Base-by-base conservation (phyloP, 306 rosid genomes). In the Cicer bijugum region DNA sequence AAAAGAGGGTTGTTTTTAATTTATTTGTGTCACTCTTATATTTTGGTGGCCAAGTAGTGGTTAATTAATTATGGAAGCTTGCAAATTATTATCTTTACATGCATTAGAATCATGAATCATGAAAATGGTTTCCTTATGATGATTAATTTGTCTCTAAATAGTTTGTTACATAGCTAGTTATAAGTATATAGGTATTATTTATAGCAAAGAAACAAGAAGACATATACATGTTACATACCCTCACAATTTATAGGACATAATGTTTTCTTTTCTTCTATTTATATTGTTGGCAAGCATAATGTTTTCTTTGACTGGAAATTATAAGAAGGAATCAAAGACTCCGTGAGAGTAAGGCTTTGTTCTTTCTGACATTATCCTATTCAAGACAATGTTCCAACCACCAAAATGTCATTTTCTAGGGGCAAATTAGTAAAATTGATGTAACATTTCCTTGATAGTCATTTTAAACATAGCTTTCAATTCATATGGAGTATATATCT, bases 401-500 rank as follows among this genome's bases (percentile, higher is more conserved):
- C 76, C 51, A 65, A 77, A 80, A 17, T 82, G 86, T 87, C 91
- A 38, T 78, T 81, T 75, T 89, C 92, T 6, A 16, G 71, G 79
- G 83, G 71, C 77, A 81, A 79, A 80, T 47, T 70, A 35, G 79
- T 67, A 72, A 76, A 71, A 12, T 62, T 62, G 56, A 51, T 69
- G 62, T 20, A 15, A 65, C 57, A 55, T 79, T 86, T 78, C 75
- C 69, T 70, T 79, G 82, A 71, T 64, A 75, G 82, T 76, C 68
- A 80, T 74, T 14, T 71, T 78, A 14, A 33, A 71, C 72, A 69
- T 78, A 65, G 67, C 83, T 81, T 86, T 81, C 78, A 46, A 65
- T 81, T 52, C 42, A 44, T 56, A 80, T 66, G 89, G 89, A 89
- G 86, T 86, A 84, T 86, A 73, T 88, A 82, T 77, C 88, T 75